These are phyloP conservation scores for Rhynchospora pubera DNA, from an alignment of 176 grass and related monocot species.

Conservation along the genomic window DNA sequence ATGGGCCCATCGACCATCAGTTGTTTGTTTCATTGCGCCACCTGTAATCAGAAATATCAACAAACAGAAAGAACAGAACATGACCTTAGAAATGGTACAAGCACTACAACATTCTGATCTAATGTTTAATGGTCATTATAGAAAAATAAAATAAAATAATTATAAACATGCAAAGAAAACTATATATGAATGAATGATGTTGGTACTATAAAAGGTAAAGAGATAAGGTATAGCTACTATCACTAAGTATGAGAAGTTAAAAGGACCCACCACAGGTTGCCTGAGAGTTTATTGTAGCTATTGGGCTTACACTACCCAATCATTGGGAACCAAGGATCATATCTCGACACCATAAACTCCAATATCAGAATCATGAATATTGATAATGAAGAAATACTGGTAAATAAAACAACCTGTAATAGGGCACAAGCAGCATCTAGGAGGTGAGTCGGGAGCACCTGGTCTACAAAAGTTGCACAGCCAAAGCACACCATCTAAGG, in stretches of 20 bases:
- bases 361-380: background rate
- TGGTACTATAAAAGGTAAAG: background rate
- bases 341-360: background rate
- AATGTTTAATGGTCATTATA: background rate
- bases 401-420: conserved; percentile 55
- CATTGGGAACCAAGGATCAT: background rate
- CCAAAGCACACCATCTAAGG: conserved; percentile 84
- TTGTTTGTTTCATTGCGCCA: conserved; percentile 98
- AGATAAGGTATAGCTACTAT: background rate
- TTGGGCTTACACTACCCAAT: no score
- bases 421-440: conserved; percentile 91
- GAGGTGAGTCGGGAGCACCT: conserved; percentile 66
- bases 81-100: background rate
- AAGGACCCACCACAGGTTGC: background rate
- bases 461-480: conserved; percentile 95
- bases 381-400: background rate
- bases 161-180: background rate
- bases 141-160: background rate
- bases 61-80: background rate
- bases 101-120: background rate
- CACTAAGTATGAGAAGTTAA: background rate
- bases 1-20: conserved; percentile 95
- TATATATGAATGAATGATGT: background rate
- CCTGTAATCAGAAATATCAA: conserved; percentile 39
- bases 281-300: background rate